phyloP scores from a whole-genome alignment of 352 stramenopile species.

The Blastocystis sp. region DNA sequence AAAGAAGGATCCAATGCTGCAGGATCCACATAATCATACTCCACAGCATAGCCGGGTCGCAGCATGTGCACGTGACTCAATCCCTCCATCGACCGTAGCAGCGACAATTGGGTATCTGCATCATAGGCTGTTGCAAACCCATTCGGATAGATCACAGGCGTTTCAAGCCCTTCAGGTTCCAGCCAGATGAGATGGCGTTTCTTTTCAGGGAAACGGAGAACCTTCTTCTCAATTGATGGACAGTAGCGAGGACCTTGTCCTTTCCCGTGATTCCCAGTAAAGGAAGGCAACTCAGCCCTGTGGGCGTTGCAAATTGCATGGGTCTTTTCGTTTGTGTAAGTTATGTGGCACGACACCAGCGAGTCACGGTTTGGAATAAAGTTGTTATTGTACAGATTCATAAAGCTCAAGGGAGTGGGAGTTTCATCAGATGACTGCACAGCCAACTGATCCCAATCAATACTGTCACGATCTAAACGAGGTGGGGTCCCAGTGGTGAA shows the following conservation, averaged over 20 bases:
- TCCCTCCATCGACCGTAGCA: slow-evolving; percentile 86
- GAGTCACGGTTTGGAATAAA: slow-evolving; percentile 64
- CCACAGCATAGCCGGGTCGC: slow-evolving; percentile 92
- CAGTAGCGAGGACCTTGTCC: slow-evolving; percentile 85
- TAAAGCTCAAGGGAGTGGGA: slow-evolving; percentile 85
- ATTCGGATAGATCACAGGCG: slow-evolving; percentile 92
- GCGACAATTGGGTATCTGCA: slow-evolving; percentile 84
- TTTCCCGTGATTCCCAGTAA: slow-evolving; percentile 69
- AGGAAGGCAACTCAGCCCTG: background rate
- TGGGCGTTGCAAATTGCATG: slow-evolving; percentile 65
- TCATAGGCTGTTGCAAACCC: slow-evolving; percentile 83
- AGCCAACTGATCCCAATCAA: slow-evolving; percentile 80
- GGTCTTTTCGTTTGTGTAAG: slow-evolving; percentile 85
- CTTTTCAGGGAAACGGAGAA: slow-evolving; percentile 74
- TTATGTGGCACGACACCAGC: slow-evolving; percentile 86
- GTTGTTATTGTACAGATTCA: slow-evolving; percentile 72
- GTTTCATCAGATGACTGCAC: slow-evolving; percentile 84
- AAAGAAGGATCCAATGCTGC: background rate
- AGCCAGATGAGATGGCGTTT: slow-evolving; percentile 86
- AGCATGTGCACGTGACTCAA: slow-evolving; percentile 89
- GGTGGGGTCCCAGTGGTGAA: slow-evolving; percentile 77
- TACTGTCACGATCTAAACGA: slow-evolving; percentile 85
- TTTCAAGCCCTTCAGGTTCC: slow-evolving; percentile 92
- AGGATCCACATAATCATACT: slow-evolving; percentile 94
- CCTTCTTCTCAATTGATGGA: slow-evolving; percentile 93